A percentile compares a stretch with the other conserved stretches of the same genome.
These are phyloP conservation scores for Mycena citricolor DNA, from an alignment of 1,284 basidiomycete species.

Conservation along the genomic window DNA sequence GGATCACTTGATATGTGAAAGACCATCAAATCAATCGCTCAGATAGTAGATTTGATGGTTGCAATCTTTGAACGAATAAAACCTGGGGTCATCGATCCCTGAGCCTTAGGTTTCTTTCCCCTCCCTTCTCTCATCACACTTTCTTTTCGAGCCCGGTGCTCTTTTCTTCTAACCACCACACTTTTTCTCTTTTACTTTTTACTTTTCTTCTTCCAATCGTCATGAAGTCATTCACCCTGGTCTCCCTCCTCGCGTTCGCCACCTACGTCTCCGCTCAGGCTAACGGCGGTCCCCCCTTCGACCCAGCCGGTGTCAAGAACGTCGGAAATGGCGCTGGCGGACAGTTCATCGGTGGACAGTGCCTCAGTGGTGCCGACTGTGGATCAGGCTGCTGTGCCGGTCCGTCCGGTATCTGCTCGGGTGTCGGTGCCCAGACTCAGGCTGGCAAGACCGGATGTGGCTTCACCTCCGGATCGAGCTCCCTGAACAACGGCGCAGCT, in stretches of 20 bases:
- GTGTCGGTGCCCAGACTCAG: slow-evolving; percentile 2
- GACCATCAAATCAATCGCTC: no score
- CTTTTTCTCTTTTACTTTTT: neutral
- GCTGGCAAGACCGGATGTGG: slow-evolving; percentile 5
- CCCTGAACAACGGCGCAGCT: neutral
- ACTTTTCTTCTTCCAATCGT: no score
- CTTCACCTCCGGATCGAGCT: neutral
- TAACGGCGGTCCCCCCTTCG: slow-evolving; percentile 7
- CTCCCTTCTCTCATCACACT: slow-evolving; percentile 9
- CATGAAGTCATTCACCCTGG: slow-evolving; percentile 7
- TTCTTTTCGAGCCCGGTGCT: slow-evolving; percentile 11
- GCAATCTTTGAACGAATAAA: no score
- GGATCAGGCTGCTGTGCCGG: slow-evolving; percentile 2
- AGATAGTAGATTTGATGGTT: no score
- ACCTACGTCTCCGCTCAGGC: slow-evolving; percentile 8
- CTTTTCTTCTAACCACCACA: slow-evolving; percentile 2
- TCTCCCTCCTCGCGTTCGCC: slow-evolving; percentile 6
- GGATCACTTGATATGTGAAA: no score
- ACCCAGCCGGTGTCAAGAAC: slow-evolving; percentile 1
- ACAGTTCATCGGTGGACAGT: slow-evolving; percentile 3
- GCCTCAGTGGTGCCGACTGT: neutral
- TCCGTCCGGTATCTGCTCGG: slow-evolving; percentile 4
- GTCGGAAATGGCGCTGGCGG: slow-evolving; percentile 3
- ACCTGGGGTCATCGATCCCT: no score
- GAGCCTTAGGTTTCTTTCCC: no score